Conservation (phyloP, 2,329 filamentous ascomycete genomes). For the Verticillium nonalfalfae region DNA sequence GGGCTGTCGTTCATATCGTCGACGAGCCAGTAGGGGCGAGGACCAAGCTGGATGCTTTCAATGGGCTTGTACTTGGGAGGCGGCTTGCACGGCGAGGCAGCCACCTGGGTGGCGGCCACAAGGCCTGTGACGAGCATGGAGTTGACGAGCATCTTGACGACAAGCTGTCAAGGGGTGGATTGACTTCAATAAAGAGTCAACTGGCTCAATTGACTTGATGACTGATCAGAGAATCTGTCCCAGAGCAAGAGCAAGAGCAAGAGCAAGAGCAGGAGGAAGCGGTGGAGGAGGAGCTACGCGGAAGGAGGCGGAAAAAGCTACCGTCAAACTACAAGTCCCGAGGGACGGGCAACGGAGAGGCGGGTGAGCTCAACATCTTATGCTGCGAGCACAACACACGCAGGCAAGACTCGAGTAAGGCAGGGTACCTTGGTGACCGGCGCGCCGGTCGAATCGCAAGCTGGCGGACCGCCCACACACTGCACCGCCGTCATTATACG, state of each 20-base stretch:
- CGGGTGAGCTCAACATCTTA: neutral
- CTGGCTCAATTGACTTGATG: neutral
- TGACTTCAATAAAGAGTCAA: neutral
- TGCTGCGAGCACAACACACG: neutral
- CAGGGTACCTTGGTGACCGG: neutral
- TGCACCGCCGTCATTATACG: neutral
- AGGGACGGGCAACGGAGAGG: neutral
- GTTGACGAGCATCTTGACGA: slow-evolving; percentile 23
- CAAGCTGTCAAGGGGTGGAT: neutral
- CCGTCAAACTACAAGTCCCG: neutral
- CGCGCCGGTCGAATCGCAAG: neutral
- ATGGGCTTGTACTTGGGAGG: slow-evolving; percentile 22
- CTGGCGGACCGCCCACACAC: neutral
- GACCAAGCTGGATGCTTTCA: slow-evolving; percentile 51
- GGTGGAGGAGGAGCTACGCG: neutral
- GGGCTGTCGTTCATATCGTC: slow-evolving; percentile 54
- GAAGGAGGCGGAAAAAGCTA: neutral
- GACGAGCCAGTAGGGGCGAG: slow-evolving; percentile 58
- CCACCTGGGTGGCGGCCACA: slow-evolving; percentile 11
- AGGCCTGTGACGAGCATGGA: slow-evolving; percentile 21
- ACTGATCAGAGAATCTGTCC: neutral
- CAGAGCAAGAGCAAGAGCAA: neutral
- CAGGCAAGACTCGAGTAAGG: neutral
- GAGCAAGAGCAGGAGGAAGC: neutral
- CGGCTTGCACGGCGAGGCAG: slow-evolving; percentile 7